A percentile compares a stretch with the other conserved stretches of the same genome.
These are phyloP conservation scores for Porphyridium purpureum DNA, from an alignment of 23 red algal genomes.

Conservation along the genomic window DNA sequence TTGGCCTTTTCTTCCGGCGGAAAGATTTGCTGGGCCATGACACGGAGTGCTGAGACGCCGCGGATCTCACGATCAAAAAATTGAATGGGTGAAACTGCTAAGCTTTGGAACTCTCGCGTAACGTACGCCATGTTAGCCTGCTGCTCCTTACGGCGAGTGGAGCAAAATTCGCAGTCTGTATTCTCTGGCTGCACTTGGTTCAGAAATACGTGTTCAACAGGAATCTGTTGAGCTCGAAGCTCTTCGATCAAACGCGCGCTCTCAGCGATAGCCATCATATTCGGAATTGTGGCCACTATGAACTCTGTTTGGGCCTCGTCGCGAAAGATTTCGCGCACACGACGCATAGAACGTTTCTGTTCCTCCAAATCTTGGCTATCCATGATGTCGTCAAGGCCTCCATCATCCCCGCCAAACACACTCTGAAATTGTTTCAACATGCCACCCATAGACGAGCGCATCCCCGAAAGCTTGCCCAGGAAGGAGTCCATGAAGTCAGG, in stretches of 20 bases:
- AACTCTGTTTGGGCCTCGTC: conserved; percentile 90
- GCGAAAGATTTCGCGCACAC: conserved; percentile 71
- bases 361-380: conserved; percentile 74
- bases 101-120: conserved; percentile 28
- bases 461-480: conserved; percentile 67
- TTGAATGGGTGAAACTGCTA: conserved; percentile 55
- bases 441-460: conserved; percentile 53
- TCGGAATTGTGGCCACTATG: conserved; percentile 94
- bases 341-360: conserved; percentile 73
- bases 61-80: conserved; percentile 83
- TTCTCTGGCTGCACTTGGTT: conserved; percentile 85
- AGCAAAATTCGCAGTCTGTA: conserved; percentile 73
- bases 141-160: conserved; percentile 65
- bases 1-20: conserved; percentile 8
- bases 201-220: conserved; percentile 83
- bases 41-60: conserved; percentile 42
- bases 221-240: conserved; percentile 51
- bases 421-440: conserved; percentile 87
- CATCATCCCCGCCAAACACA: conserved; percentile 61
- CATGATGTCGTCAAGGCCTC: conserved; percentile 1
- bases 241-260: conserved; percentile 64
- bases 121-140: conserved; percentile 43
- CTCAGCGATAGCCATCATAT: conserved; percentile 97
- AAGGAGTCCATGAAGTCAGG: conserved; percentile 94
- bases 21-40: conserved; percentile 67